Conservation (phyloP, 2,329 filamentous ascomycete genomes). For the Verticillium albo-atrum region DNA sequence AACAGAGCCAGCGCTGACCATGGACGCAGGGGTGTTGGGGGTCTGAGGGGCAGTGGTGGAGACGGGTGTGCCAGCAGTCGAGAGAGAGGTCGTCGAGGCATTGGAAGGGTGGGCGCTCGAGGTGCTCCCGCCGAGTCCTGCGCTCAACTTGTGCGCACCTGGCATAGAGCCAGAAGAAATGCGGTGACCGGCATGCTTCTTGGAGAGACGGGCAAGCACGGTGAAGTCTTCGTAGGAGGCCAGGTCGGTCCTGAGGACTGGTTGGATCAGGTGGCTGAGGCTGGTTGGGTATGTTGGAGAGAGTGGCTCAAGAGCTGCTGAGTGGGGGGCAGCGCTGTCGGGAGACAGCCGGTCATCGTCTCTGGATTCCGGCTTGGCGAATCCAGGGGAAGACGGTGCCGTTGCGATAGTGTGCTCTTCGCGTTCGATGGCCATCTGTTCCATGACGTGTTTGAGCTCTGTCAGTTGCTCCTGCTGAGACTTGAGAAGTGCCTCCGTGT, state of each 20-base stretch:
- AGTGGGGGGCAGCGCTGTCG: conserved; percentile 28
- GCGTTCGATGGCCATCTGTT: conserved; percentile 70
- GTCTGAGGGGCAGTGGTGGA: conserved; percentile 52
- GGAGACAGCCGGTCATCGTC: conserved; percentile 37
- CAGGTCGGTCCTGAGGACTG: conserved; percentile 78
- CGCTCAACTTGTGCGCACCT: conserved; percentile 41
- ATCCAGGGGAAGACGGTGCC: conserved; percentile 75
- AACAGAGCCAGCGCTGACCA: conserved; percentile 38
- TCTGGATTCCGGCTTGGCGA: conserved; percentile 61
- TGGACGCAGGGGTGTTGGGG: conserved; percentile 53
- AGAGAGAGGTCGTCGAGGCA: conserved; percentile 56
- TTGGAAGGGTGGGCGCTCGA: conserved; percentile 49
- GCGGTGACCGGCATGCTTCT: conserved; percentile 55
- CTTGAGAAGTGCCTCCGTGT: conserved; percentile 78
- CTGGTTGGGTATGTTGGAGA: conserved; percentile 59
- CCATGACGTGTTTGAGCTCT: conserved; percentile 89
- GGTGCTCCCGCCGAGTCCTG: conserved; percentile 40
- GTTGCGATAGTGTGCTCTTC: conserved; percentile 71
- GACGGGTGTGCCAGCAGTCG: conserved; percentile 39
- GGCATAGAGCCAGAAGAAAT: conserved; percentile 61
- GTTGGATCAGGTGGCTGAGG: conserved; percentile 78
- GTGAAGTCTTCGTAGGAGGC: conserved; percentile 81
- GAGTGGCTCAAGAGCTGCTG: conserved; percentile 31
- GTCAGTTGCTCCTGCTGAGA: conserved; percentile 91
- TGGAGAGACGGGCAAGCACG: conserved; percentile 66